Conservation (phyloP, 768 basidiomycete species). For the Leccinellum albellum region DNA sequence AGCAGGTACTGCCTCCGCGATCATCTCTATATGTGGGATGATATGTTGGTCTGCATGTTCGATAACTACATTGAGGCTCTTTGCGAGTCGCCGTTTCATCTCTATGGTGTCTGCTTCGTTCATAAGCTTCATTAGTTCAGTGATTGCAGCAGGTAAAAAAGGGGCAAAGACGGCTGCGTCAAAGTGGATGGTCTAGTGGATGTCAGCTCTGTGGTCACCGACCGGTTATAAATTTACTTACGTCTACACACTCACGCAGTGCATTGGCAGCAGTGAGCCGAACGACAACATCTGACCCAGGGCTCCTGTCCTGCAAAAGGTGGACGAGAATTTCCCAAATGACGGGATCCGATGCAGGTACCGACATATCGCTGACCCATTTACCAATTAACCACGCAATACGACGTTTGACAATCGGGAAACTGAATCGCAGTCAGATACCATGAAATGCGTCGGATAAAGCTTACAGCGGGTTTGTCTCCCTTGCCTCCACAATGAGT, state of each 20-base stretch:
- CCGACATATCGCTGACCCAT: conserved; percentile 73
- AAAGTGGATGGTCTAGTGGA: conserved; percentile 58
- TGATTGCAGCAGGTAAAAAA: conserved; percentile 56
- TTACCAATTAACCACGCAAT: conserved; percentile 93
- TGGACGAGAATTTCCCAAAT: conserved; percentile 83
- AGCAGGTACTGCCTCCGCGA: conserved; percentile 61
- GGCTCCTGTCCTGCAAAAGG: conserved; percentile 64
- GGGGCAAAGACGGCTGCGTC: conserved; percentile 62
- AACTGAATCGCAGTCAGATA: conserved; percentile 43
- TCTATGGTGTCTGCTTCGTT: conserved; percentile 73
- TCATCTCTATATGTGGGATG: conserved; percentile 55
- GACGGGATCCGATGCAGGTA: conserved; percentile 52
- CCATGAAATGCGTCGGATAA: background rate
- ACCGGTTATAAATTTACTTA: conserved; percentile 38
- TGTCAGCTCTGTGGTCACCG: conserved; percentile 6
- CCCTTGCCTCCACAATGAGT: conserved; percentile 55
- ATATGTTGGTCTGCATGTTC: conserved; percentile 55
- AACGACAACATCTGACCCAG: conserved; percentile 79
- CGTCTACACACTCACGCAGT: conserved; percentile 80
- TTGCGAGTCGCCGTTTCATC: conserved; percentile 70
- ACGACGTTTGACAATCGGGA: conserved; percentile 89
- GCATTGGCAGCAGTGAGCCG: conserved; percentile 81
- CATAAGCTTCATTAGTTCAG: conserved; percentile 66
- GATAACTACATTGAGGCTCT: conserved; percentile 66
- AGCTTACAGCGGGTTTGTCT: conserved; percentile 55